Conservation (phyloP, 164 flowering plant genomes). For the Aristolochia contorta region DNA sequence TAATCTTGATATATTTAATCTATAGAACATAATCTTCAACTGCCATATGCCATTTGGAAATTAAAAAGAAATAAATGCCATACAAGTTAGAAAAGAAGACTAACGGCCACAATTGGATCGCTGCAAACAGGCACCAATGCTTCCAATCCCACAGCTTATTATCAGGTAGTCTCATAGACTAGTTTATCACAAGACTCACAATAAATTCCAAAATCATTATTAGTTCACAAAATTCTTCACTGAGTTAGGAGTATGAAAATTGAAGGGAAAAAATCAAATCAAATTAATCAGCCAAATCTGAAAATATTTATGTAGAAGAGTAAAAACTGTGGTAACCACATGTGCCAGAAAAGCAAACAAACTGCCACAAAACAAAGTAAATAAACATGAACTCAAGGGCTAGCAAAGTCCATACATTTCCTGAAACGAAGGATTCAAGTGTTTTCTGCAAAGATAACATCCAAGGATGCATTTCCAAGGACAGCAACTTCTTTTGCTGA, state of each 20-base stretch:
- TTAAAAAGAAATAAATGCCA: no score
- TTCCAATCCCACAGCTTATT: neutral
- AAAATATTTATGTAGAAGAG: neutral
- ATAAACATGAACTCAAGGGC: constrained; percentile 20
- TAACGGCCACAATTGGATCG: neutral
- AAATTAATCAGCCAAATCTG: neutral
- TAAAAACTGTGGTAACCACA: neutral
- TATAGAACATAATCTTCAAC: no score
- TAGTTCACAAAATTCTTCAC: no score
- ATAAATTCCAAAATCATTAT: neutral
- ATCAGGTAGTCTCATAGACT: neutral
- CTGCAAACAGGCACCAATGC: neutral
- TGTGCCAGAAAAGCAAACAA: no score
- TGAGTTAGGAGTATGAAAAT: neutral
- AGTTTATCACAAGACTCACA: neutral
- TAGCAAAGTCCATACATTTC: constrained; percentile 35
- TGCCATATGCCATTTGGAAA: no score
- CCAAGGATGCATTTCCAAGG: constrained; percentile 78
- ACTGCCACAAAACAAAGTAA: neutral
- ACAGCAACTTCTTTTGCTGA: constrained; percentile 34
- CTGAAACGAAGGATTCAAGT: constrained; percentile 48
- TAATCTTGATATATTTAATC: no score
- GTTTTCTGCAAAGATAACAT: constrained; percentile 55
- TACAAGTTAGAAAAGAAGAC: neutral
- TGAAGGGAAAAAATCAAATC: neutral